Evolutionary conservation across 2,329 filamentous ascomycete genomes (phyloP).

Genomic region (Mycocentrospora acerina): DNA sequence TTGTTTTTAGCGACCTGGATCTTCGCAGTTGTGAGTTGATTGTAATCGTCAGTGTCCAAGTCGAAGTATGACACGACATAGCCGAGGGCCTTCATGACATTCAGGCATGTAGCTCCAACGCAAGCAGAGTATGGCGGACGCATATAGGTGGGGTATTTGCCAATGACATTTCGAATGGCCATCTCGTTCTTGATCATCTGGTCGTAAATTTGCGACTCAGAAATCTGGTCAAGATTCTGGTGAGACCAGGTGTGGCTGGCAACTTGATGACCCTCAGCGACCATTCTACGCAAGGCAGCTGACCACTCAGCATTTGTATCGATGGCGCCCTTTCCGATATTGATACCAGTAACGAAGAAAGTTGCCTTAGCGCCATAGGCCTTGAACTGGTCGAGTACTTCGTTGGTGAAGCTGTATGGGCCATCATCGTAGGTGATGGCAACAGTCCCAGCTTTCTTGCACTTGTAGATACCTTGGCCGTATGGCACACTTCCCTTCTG

Average conservation of each 20-base stretch:
- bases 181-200: slow-evolving; percentile 58
- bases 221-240: slow-evolving; percentile 49
- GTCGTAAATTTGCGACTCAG: slow-evolving; percentile 46
- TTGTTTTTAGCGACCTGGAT: slow-evolving; percentile 38
- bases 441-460: slow-evolving; percentile 56
- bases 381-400: slow-evolving; percentile 61
- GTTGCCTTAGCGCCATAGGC: slow-evolving; percentile 64
- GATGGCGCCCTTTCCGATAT: slow-evolving; percentile 58
- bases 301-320: slow-evolving; percentile 51
- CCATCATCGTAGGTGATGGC: slow-evolving; percentile 70
- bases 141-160: slow-evolving; percentile 59
- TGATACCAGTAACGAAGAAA: slow-evolving; percentile 65
- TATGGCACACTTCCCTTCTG: slow-evolving; percentile 57
- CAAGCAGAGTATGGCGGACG: slow-evolving; percentile 53
- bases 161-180: slow-evolving; percentile 56
- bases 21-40: slow-evolving; percentile 27
- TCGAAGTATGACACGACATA: slow-evolving; percentile 64
- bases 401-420: slow-evolving; percentile 61
- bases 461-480: slow-evolving; percentile 58
- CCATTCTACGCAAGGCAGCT: slow-evolving; percentile 57
- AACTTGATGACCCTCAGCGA: slow-evolving; percentile 60
- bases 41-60: slow-evolving; percentile 55
- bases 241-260: slow-evolving; percentile 62
- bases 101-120: slow-evolving; percentile 40
- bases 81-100: slow-evolving; percentile 47